These are phyloP conservation scores for Guillardia theta DNA, from an alignment of 78 protist species.

Conservation along the genomic window DNA sequence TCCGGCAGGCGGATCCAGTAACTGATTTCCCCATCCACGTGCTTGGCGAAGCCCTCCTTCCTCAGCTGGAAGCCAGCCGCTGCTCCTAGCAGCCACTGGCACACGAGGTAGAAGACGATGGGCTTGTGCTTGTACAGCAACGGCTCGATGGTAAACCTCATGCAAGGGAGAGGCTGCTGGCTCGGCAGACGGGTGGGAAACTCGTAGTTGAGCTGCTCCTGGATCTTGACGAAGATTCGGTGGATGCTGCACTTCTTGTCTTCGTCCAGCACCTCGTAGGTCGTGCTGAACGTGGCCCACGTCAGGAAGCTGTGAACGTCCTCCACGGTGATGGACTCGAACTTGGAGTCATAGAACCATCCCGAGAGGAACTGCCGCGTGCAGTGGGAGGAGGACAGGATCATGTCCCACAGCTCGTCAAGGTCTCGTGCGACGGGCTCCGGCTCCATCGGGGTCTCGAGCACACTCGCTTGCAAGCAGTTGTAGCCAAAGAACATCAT, in stretches of 20 bases:
- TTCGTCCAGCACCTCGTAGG: background rate
- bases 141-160: slow-evolving; percentile 9
- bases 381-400: background rate
- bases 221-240: background rate
- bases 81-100: background rate
- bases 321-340: background rate
- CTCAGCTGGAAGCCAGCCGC: background rate
- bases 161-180: background rate
- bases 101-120: background rate
- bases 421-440: background rate
- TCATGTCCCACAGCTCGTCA: background rate
- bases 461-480: background rate
- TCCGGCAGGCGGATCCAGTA: background rate
- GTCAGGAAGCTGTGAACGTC: background rate
- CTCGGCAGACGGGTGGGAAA: background rate
- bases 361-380: background rate
- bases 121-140: background rate
- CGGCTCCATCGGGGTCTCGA: background rate
- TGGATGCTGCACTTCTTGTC: background rate
- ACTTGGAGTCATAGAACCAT: background rate
- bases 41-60: background rate
- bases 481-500: background rate
- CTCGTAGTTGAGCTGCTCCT: background rate
- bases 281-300: background rate
- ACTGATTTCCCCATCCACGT: background rate